Percentiles rank a stretch among this genome's conserved stretches.
Evolutionary conservation across 2,329 filamentous ascomycete species (phyloP).

Genomic region (Apiospora phragmitis): DNA sequence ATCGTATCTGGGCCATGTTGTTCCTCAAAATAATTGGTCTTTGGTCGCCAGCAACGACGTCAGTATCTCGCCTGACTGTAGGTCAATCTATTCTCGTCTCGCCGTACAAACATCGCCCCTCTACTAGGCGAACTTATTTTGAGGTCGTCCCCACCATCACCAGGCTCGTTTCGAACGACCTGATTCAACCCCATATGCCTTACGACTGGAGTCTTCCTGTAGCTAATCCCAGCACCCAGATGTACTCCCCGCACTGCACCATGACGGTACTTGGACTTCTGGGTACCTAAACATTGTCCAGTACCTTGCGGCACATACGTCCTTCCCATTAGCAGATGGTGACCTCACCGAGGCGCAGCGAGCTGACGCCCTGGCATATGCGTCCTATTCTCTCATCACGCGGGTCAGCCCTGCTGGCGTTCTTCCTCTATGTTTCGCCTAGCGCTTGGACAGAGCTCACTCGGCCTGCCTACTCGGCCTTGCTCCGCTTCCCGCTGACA

Average conservation of each 20-base stretch:
- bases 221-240: slow-evolving; percentile 38
- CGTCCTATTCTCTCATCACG: slow-evolving; percentile 72
- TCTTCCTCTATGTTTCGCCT: slow-evolving; percentile 86
- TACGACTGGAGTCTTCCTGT: slow-evolving; percentile 17
- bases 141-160: slow-evolving; percentile 3
- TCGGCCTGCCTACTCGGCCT: slow-evolving; percentile 74
- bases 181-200: slow-evolving; percentile 6
- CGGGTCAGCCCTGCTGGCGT: slow-evolving; percentile 76
- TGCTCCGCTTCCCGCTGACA: slow-evolving; percentile 84
- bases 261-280: slow-evolving; percentile 53
- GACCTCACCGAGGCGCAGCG: slow-evolving; percentile 38
- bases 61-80: slow-evolving; percentile 69
- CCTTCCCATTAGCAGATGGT: slow-evolving; percentile 38
- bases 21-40: slow-evolving; percentile 63
- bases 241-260: slow-evolving; percentile 54
- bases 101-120: slow-evolving; percentile 15
- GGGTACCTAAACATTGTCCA: slow-evolving; percentile 63
- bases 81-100: slow-evolving; percentile 30
- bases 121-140: slow-evolving; percentile 17
- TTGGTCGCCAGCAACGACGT: slow-evolving; percentile 74
- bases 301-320: slow-evolving; percentile 46
- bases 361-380: slow-evolving; percentile 53
- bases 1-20: slow-evolving; percentile 68
- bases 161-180: slow-evolving; percentile 10
- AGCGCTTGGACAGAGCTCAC: slow-evolving; percentile 81